Evolutionary conservation across 1,284 basidiomycete species (phyloP), one percentile per base, ranked within the genome.

Genomic region (Ustilago tritici): DNA sequence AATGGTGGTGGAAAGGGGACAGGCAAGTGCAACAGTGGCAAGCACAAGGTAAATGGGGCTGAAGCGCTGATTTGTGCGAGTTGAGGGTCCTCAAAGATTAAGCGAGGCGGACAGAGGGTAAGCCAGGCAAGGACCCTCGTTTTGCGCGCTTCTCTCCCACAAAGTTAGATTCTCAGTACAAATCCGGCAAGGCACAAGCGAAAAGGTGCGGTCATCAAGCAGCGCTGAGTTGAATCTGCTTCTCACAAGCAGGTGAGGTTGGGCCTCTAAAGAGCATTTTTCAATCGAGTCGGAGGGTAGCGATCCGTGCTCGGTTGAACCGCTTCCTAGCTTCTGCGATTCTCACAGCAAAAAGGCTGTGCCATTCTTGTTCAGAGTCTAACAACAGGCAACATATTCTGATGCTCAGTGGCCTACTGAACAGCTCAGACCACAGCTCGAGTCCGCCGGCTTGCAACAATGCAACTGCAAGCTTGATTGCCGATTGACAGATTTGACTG

Each of bases 171-270:
- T 62, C 9, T 40, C 38, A 40, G 10, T 35, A 53, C 62, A 50
- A 57, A 72, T 72, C 54, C 70, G 65, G 65, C 43, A 64, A 57
- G 38, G 38, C 40, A 56, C 32, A 28, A 28, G 31, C 47, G 46
- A 40, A 49, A 46, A 46, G 43, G 61, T 73, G 70, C 65, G 61
- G 65, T 73, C 70, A 73, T 73, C 70, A 56, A 35, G 43, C 70
- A 68, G 61, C 52, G 31, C 23, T 19, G 32, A 35, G 54, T n/a
- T 54, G 14, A 50, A n/a, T 43, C n/a, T 17, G 31, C 43, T 8
- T n/a, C 15, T 41, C 57, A 19, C 14, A 19, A 23, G 28, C 19
- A 28, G 23, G 23, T 28, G 23, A 28, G 23, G 23, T 28, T 28
- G 23, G 23, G 3, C 23, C 23, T 28, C 23, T 28, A 3, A 28